Base-by-base conservation (phyloP, 2,329 filamentous ascomycete genomes). In the Harringtonia lauricola region DNA sequence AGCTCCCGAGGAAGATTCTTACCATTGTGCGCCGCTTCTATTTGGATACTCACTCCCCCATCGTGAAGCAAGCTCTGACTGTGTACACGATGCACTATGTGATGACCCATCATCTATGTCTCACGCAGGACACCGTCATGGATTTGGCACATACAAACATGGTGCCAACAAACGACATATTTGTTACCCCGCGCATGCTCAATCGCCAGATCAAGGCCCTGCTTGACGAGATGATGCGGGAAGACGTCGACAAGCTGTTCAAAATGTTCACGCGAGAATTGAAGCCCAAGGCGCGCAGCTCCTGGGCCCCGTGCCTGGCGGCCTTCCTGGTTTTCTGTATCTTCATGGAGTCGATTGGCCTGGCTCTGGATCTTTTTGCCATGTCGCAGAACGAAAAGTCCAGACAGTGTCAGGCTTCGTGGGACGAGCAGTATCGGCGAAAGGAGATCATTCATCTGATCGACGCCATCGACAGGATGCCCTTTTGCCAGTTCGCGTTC, bases 11-110 rank as follows among this genome's bases (percentile, higher is more conserved):
- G 10, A 66, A 63, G 49, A 56, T 76, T 10, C 56, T 78, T 33
- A 47, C 51, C 2, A 67, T 76, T 21, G 65, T 70, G 17, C 70
- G 72, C 47, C 57, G 55, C 15, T 78, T 68, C 52, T 65, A 65
- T 28, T 58, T 66, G 30, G 60, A 64, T 45, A 65, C 66, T 1
- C 61, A 68, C 58, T 68, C 67, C 1, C 47, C 62, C 10, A 71
- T 77, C 53, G 73, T 75, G 36, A 69, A 68, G 54, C 64, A 65
- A 33, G 72, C 73, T 1, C 62, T 78, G 18, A 64, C 65, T 31
- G 70, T 77, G 40, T 74, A 76, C 56, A 67, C 67, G 36, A 72
- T 72, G 64, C 71, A 78, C 53, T 77, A 74, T 54, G 61, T 76
- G 48, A 68, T 77, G 59, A 68, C 70, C 7, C 66, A 68, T 5